A percentile compares a stretch with the other conserved stretches of the same genome.
Conservation (phyloP, 768 basidiomycete genomes). For the Megacollybia marginata region DNA sequence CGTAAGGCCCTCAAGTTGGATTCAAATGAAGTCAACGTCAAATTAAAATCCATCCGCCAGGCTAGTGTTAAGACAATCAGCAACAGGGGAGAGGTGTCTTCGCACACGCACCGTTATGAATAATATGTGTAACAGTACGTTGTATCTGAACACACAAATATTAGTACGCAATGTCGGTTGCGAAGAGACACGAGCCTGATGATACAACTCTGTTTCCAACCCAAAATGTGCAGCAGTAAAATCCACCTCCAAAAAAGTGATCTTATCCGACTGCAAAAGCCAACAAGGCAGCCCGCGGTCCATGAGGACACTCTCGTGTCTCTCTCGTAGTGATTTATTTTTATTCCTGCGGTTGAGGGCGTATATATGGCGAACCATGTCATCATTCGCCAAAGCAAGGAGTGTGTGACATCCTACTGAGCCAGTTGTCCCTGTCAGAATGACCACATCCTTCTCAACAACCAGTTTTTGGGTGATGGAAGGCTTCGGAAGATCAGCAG, state of each 20-base stretch:
- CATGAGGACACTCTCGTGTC: slow-evolving; percentile 10
- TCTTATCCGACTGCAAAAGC: slow-evolving; percentile 20
- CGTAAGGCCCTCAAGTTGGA: slow-evolving; percentile 20
- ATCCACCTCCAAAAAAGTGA: slow-evolving; percentile 31
- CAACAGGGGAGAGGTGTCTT: neutral
- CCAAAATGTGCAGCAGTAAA: slow-evolving; percentile 20
- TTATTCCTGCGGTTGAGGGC: slow-evolving; percentile 23
- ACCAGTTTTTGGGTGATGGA: neutral
- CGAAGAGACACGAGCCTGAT: no score
- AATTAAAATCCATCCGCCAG: slow-evolving; percentile 29
- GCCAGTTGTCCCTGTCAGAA: slow-evolving; percentile 25
- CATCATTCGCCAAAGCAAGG: slow-evolving; percentile 7
- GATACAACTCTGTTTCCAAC: no score
- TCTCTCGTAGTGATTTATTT: slow-evolving; percentile 2
- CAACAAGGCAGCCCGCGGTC: slow-evolving; percentile 24
- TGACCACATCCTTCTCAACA: slow-evolving; percentile 4
- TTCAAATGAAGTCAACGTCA: slow-evolving; percentile 25
- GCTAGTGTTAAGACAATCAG: slow-evolving; percentile 8
- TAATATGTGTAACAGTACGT: slow-evolving; percentile 16
- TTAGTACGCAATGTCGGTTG: neutral
- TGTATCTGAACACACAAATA: slow-evolving; percentile 3
- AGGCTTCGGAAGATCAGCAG: neutral
- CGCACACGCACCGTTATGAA: slow-evolving; percentile 22
- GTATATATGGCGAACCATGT: slow-evolving; percentile 10
- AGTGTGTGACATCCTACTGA: slow-evolving; percentile 19